Evolutionary conservation across 176 grass and related monocot genomes (phyloP).

Genomic region (Rhynchospora tenuis): DNA sequence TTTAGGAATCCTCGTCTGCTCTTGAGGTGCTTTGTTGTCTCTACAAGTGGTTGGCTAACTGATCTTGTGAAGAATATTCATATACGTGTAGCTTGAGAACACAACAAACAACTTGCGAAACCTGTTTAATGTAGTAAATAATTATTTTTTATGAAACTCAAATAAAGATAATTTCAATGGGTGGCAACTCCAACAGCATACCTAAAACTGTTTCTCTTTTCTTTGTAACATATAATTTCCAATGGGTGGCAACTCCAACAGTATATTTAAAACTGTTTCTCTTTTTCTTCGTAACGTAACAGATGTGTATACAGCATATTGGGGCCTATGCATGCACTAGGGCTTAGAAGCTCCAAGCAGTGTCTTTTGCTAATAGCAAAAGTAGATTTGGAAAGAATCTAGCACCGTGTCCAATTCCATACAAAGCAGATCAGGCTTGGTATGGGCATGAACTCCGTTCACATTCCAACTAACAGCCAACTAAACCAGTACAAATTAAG

Average conservation of each 20-base stretch:
- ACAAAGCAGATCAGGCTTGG: background rate
- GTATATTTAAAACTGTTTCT: background rate
- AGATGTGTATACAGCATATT: background rate
- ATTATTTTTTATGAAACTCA: background rate
- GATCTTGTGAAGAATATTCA: constrained; percentile 22
- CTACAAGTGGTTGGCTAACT: background rate
- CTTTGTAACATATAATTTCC: background rate
- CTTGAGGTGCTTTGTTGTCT: background rate
- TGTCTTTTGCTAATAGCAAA: background rate
- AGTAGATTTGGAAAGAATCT: background rate
- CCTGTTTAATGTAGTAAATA: constrained; percentile 1
- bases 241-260: background rate
- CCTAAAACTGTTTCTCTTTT: background rate
- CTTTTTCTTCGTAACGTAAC: background rate
- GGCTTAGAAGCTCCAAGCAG: background rate
- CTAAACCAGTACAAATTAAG: background rate
- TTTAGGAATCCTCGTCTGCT: background rate
- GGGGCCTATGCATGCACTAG: background rate
- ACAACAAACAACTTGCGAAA: constrained; percentile 19
- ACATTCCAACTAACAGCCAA: background rate
- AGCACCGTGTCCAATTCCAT: background rate
- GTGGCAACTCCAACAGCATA: background rate
- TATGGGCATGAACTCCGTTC: background rate
- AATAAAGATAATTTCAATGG: background rate
- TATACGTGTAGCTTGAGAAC: constrained; percentile 19